Percentiles rank a stretch among this genome's conserved stretches.
These are phyloP conservation scores for Vigna angularis DNA, from an alignment of 306 rosid genomes.

Conservation along the genomic window DNA sequence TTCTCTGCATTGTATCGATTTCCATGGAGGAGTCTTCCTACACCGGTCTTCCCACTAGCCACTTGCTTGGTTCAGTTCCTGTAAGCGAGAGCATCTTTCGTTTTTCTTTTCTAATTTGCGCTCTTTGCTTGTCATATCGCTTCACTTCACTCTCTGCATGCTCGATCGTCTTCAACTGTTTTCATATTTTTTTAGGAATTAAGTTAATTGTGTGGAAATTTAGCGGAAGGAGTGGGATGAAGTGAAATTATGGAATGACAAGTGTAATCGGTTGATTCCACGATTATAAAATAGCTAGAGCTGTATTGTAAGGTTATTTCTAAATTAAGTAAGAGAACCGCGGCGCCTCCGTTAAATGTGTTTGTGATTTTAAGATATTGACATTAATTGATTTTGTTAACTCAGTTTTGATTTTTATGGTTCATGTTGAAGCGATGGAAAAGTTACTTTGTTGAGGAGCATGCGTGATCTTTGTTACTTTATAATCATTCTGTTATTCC, in stretches of 20 bases:
- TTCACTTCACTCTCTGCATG: background rate
- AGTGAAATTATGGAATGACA: slow-evolving; percentile 4
- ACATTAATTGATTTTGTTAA: background rate
- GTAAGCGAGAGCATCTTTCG: slow-evolving; percentile 54
- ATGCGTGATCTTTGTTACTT: slow-evolving; percentile 11
- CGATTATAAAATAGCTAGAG: slow-evolving; percentile 7
- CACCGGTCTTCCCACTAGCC: slow-evolving; percentile 85
- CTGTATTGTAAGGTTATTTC: background rate
- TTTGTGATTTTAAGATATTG: background rate
- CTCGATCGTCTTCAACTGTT: slow-evolving; percentile 2
- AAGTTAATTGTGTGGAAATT: slow-evolving; percentile 16
- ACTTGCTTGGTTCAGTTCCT: slow-evolving; percentile 98
- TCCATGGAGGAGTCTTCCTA: slow-evolving; percentile 81
- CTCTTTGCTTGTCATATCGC: background rate
- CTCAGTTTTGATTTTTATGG: background rate
- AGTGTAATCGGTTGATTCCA: background rate
- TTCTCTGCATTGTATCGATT: slow-evolving; percentile 22
- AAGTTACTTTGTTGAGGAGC: background rate
- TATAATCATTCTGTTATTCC: background rate
- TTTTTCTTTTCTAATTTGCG: background rate
- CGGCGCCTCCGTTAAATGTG: slow-evolving; percentile 3
- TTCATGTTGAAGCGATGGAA: background rate
- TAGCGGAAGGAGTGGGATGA: background rate
- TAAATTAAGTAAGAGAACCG: background rate
- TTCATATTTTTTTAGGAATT: background rate